Base-by-base conservation (phyloP, 2,329 filamentous ascomycete species). In the Lachnellula cervina region DNA sequence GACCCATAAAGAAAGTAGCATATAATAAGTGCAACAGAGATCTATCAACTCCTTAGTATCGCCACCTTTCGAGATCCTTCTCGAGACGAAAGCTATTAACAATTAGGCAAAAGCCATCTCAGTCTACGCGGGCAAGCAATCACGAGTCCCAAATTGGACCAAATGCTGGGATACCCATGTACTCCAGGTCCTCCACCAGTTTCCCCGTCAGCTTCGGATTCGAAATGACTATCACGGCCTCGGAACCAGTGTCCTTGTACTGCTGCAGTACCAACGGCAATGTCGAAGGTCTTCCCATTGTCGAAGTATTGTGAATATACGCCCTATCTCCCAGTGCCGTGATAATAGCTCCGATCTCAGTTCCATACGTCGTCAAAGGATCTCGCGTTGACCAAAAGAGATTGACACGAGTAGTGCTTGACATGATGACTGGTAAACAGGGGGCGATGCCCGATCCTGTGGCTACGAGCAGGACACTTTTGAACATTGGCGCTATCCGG, bases 391-490 rank as follows among this genome's bases (percentile, higher is more conserved):
- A 68, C 72, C 72, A 74, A 32, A 74, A 64, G 28, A 73, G 62
- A 7, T 60, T 56, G 1, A 64, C 56, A 8, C 61, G 50, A 5
- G 64, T 59, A 19, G 62, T 61, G 19, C 64, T 58, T 17, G 14
- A 17, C 14, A 17, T 16, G 17, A 67, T 64, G 17, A 65, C 57
- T 2, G 63, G 71, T 13, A 89, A 73, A 52, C 83, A 80, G 0
- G 87, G 87, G 0, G 86, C 87, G 56, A 90, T 89, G 3, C 87
- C 87, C 0, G 86, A 89, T 1, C 87, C 87, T 0, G 87, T 90
- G 5, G 82, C 84, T 7, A 90, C 81, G 56, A 90, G 72, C 32
- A 90, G 77, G 56, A 88, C 73, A 21, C 79, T 79, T 56, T 77
- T 76, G 73, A 89, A 90, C 28, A 90, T 76, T 0, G 80, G 79